phyloP scores from a whole-genome alignment of 192 early-diverging fungal genomes.

The Entomortierella beljakovae region DNA sequence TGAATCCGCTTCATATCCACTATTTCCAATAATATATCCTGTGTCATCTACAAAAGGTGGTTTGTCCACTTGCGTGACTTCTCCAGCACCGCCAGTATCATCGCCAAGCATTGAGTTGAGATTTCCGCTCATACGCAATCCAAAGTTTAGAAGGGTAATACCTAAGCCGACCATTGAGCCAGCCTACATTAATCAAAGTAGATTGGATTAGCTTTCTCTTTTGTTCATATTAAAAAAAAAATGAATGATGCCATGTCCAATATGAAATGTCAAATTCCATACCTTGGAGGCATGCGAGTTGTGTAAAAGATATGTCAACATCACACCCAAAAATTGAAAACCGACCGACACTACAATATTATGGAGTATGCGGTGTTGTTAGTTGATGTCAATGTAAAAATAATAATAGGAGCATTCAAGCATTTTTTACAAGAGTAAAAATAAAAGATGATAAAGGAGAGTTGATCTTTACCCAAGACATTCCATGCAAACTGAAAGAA shows the following conservation, averaged over 20 bases:
- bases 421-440: no score
- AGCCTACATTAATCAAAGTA: no score
- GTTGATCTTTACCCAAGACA: constrained; percentile 61
- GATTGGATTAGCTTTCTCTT: no score
- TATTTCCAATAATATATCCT: constrained; percentile 10
- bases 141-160: constrained; percentile 81
- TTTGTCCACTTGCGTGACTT: constrained; percentile 34
- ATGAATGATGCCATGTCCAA: no score
- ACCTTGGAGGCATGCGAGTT: constrained; percentile 88
- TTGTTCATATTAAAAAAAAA: no score
- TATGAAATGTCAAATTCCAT: no score
- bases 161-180: constrained; percentile 80
- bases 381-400: no score
- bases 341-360: constrained; percentile 62
- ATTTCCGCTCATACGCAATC: constrained; percentile 71
- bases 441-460: constrained; percentile 2
- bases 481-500: constrained; percentile 82
- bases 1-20: constrained; percentile 10
- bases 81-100: constrained; percentile 25
- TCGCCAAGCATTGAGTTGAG: constrained; percentile 50
- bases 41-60: constrained; percentile 21
- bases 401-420: no score
- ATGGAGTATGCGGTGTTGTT: neutral
- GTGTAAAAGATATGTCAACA: constrained; percentile 89
- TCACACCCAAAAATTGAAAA: constrained; percentile 84